Evolutionary conservation across 129 eudicot genomes (phyloP).

Genomic region (Saussurea involucrata): DNA sequence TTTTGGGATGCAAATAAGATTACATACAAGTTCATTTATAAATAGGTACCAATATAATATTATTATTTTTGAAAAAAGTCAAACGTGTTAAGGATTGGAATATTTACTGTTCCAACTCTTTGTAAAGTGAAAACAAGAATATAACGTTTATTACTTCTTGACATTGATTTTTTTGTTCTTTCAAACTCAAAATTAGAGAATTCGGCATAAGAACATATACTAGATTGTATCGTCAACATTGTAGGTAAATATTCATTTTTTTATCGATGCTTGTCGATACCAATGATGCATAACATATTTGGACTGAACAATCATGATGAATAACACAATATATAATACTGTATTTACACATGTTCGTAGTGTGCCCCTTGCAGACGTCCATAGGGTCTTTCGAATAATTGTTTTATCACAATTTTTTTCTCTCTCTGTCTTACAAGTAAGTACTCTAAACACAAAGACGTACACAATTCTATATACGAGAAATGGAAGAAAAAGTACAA

Average conservation of each 20-base stretch:
- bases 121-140: slow-evolving; percentile 8
- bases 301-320: not conserved
- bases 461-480: no score
- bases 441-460: not conserved
- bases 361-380: not conserved
- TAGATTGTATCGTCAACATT: not conserved
- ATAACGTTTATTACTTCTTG: not conserved
- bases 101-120: slow-evolving; percentile 5
- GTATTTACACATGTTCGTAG: not conserved
- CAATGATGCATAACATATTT: not conserved
- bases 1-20: not conserved
- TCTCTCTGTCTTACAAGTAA: not conserved
- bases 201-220: not conserved
- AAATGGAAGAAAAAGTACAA: no score
- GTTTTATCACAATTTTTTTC: not conserved
- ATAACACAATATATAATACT: no score
- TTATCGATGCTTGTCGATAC: no score
- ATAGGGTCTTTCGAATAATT: not conserved
- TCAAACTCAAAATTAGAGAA: not conserved
- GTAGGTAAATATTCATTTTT: not conserved
- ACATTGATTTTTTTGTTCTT: slow-evolving; percentile 1
- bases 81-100: slow-evolving; percentile 20
- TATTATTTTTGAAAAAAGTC: not conserved
- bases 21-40: not conserved
- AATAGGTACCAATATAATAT: not conserved